Evolutionary conservation across 2,329 filamentous ascomycete species (phyloP).

Genomic region (Fusarium cyanostomum): DNA sequence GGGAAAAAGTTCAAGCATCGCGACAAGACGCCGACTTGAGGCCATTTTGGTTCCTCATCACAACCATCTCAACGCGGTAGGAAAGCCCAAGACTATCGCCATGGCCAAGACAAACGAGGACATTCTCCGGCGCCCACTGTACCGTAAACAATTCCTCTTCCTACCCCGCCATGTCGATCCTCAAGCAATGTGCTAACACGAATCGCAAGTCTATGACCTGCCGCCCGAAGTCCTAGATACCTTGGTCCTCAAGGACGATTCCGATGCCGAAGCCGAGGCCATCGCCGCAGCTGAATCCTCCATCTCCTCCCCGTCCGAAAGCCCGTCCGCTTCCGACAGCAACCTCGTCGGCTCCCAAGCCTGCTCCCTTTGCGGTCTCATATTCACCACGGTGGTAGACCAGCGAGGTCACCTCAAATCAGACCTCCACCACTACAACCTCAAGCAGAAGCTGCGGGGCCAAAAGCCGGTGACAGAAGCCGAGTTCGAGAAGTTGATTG

Average conservation of each 20-base stretch:
- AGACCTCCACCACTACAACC: conserved; percentile 92
- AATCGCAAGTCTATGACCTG: conserved; percentile 77
- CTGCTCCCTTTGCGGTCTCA: conserved; percentile 81
- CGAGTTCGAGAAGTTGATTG: conserved; percentile 88
- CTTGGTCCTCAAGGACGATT: conserved; percentile 60
- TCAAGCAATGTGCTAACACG: conserved; percentile 24
- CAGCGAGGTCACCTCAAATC: conserved; percentile 88
- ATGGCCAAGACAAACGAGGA: conserved; percentile 58
- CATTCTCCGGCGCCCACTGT: conserved; percentile 61
- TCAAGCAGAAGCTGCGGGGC: conserved; percentile 89
- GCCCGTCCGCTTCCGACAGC: conserved; percentile 45
- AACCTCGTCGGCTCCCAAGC: conserved; percentile 71
- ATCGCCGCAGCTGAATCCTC: conserved; percentile 34
- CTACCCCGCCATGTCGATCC: conserved; percentile 20
- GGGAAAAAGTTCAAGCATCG: conserved; percentile 28
- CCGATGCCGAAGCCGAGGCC: conserved; percentile 40
- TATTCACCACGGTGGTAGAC: conserved; percentile 78
- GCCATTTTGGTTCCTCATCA: neutral
- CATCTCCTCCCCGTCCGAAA: conserved; percentile 36
- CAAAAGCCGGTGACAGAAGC: conserved; percentile 75
- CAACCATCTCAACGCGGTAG: neutral
- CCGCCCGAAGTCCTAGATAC: conserved; percentile 77
- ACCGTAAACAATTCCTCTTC: conserved; percentile 49
- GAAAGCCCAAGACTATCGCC: neutral
- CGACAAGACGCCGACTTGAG: conserved; percentile 7